Percentiles rank a stretch among this genome's conserved stretches.
These are phyloP conservation scores for Chrysosporium queenslandicum DNA, from an alignment of 2,329 filamentous ascomycete species.

Conservation along the genomic window DNA sequence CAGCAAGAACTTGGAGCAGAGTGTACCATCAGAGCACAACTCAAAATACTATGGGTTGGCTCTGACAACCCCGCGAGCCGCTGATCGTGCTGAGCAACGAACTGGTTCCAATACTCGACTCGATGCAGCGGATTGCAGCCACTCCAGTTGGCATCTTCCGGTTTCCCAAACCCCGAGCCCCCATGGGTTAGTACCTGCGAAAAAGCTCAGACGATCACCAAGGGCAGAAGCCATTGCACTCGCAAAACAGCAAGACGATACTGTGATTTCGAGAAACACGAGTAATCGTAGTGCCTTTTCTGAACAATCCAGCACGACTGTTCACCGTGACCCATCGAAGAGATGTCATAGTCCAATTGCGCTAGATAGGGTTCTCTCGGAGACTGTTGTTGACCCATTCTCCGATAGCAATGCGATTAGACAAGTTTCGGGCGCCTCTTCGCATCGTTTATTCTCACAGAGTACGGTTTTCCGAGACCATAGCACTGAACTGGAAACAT, in stretches of 20 bases:
- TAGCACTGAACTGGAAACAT: conserved; percentile 4
- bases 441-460: conserved; percentile 8
- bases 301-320: conserved; percentile 26
- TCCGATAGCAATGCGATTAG: conserved; percentile 13
- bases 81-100: neutral
- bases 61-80: neutral
- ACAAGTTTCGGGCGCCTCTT: neutral
- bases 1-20: neutral
- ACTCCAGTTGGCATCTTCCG: neutral
- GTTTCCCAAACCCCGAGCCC: neutral
- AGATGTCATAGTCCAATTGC: conserved; percentile 17
- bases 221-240: neutral
- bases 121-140: neutral
- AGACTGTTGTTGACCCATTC: conserved; percentile 13
- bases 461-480: neutral
- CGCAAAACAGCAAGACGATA: conserved; percentile 8
- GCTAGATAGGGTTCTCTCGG: conserved; percentile 7
- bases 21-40: neutral
- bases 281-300: conserved; percentile 28
- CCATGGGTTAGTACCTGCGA: conserved; percentile 5
- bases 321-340: conserved; percentile 28
- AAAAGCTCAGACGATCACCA: conserved; percentile 3
- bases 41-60: neutral
- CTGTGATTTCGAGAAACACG: conserved; percentile 22
- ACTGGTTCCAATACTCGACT: neutral